phyloP scores from a whole-genome alignment of 192 early-diverging fungal species.

The Umbelopsis sp. region DNA sequence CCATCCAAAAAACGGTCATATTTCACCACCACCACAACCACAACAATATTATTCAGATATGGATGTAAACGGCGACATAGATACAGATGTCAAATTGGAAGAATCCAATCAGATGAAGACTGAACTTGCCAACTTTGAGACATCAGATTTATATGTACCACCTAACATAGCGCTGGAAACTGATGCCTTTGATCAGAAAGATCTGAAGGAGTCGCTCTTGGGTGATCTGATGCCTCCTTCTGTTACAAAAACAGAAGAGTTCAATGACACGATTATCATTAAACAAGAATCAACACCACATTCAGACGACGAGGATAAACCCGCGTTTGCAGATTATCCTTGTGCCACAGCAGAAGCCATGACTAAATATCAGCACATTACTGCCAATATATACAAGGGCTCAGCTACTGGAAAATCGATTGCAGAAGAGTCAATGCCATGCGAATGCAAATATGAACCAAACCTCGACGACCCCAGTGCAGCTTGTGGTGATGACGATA shows the following conservation, averaged over 20 bases:
- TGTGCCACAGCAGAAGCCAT: conserved; percentile 52
- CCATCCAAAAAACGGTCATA: background rate
- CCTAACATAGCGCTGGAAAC: background rate
- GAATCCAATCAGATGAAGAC: background rate
- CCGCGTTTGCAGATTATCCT: conserved; percentile 16
- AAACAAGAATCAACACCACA: conserved; percentile 8
- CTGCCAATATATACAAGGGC: conserved; percentile 70
- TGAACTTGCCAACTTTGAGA: background rate
- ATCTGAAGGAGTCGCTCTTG: conserved; percentile 2
- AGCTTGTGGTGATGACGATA: conserved; percentile 87
- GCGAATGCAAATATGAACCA: conserved; percentile 76
- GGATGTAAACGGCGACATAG: background rate
- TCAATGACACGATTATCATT: background rate
- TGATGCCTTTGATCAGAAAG: background rate
- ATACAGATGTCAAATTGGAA: background rate
- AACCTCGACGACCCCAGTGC: conserved; percentile 56
- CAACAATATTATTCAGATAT: background rate
- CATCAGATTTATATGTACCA: background rate
- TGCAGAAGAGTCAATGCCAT: conserved; percentile 73
- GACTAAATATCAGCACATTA: conserved; percentile 67
- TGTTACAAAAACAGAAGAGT: background rate
- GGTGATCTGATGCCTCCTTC: background rate
- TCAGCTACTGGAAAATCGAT: conserved; percentile 68
- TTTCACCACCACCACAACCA: background rate
- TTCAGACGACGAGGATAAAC: background rate